phyloP scores from a whole-genome alignment of 2,329 filamentous ascomycete species.

The Verticillium zaregamsianum region DNA sequence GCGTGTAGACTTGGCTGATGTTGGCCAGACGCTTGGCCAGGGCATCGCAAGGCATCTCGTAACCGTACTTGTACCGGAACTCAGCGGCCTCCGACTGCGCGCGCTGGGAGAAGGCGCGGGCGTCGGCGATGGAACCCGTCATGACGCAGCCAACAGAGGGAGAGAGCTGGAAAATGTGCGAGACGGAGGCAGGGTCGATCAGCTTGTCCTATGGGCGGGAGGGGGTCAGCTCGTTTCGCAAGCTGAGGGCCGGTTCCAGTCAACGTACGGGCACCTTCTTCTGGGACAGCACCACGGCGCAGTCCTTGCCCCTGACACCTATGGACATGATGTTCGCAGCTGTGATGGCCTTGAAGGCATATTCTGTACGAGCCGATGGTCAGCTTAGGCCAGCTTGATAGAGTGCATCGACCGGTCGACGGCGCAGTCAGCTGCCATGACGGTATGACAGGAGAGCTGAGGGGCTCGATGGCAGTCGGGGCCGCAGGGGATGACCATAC shows the following conservation, averaged over 20 bases:
- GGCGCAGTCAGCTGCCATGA: not conserved
- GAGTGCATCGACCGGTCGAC: slow-evolving; percentile 8
- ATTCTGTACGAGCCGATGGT: slow-evolving; percentile 59
- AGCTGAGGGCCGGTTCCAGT: not conserved
- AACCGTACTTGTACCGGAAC: slow-evolving; percentile 97
- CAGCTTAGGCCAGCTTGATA: slow-evolving; percentile 12
- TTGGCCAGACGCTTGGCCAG: slow-evolving; percentile 96
- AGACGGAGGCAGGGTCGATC: slow-evolving; percentile 94
- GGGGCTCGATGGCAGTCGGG: not conserved
- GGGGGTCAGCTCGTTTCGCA: slow-evolving; percentile 22
- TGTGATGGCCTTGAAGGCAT: slow-evolving; percentile 99
- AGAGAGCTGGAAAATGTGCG: slow-evolving; percentile 95
- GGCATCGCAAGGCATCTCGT: slow-evolving; percentile 98
- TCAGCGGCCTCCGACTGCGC: slow-evolving; percentile 95
- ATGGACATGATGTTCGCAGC: slow-evolving; percentile 98
- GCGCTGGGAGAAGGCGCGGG: slow-evolving; percentile 85
- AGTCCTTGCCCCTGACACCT: slow-evolving; percentile 93
- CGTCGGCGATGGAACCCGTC: slow-evolving; percentile 97
- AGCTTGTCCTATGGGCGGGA: slow-evolving; percentile 78
- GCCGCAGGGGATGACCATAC: slow-evolving; percentile 50
- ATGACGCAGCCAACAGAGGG: slow-evolving; percentile 96
- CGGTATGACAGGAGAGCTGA: not conserved
- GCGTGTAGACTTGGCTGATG: slow-evolving; percentile 98
- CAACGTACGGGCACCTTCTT: slow-evolving; percentile 95
- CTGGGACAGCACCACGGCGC: slow-evolving; percentile 94